Evolutionary conservation across 179 eudicot genomes (phyloP).

Genomic region (Vitellaria paradoxa): DNA sequence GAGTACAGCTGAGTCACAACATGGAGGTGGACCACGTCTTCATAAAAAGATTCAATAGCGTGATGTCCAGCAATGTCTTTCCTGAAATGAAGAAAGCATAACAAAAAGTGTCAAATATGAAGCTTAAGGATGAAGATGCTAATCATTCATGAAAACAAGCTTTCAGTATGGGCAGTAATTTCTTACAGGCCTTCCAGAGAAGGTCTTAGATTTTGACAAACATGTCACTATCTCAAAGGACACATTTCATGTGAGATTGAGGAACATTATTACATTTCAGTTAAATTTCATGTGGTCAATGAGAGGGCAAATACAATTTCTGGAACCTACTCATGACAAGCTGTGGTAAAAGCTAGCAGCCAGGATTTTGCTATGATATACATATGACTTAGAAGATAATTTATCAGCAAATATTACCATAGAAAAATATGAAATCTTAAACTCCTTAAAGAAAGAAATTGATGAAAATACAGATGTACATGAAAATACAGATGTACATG

Average conservation of each 20-base stretch:
- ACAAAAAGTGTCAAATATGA: slow-evolving; percentile 10
- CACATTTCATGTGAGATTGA: no score
- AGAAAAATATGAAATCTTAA: not conserved
- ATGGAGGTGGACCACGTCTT: slow-evolving; percentile 71
- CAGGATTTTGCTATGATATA: not conserved
- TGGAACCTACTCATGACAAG: no score
- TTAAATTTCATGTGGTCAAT: no score
- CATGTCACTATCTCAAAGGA: no score
- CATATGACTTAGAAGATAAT: not conserved
- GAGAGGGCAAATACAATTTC: no score
- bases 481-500: not conserved
- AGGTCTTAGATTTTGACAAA: not conserved
- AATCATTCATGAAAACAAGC: not conserved
- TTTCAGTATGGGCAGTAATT: not conserved
- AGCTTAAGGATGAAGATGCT: not conserved
- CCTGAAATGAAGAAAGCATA: slow-evolving; percentile 41
- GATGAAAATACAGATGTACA: not conserved
- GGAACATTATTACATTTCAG: no score
- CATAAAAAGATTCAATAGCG: slow-evolving; percentile 64
- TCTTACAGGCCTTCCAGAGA: not conserved
- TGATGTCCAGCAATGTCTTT: slow-evolving; percentile 63
- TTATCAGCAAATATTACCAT: not conserved
- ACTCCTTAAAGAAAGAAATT: not conserved
- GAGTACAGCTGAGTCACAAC: slow-evolving; percentile 29
- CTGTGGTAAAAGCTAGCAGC: not conserved